These are phyloP conservation scores for Lepidium aucheri DNA, from an alignment of 345 rosid species.

Conservation along the genomic window DNA sequence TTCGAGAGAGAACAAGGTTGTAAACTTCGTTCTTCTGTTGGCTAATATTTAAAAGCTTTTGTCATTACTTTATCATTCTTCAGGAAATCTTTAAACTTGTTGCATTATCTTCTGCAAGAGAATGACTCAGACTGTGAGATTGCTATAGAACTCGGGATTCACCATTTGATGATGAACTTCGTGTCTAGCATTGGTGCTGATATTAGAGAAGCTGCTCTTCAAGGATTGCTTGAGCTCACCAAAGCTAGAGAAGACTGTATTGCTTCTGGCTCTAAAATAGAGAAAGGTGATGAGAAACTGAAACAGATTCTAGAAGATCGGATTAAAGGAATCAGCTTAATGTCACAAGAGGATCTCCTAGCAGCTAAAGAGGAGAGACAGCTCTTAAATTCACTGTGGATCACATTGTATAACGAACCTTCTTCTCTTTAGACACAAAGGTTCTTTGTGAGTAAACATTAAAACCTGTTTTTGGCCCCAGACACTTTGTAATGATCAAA, in stretches of 20 bases:
- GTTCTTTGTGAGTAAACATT: constrained; percentile 23
- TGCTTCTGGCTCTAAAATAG: constrained; percentile 22
- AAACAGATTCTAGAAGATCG: constrained; percentile 60
- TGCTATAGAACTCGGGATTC: constrained; percentile 52
- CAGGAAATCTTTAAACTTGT: constrained; percentile 89
- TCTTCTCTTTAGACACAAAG: constrained; percentile 49
- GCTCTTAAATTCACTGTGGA: constrained; percentile 70
- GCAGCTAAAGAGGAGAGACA: constrained; percentile 70
- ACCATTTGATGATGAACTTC: constrained; percentile 59
- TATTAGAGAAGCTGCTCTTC: constrained; percentile 72
- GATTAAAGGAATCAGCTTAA: constrained; percentile 42
- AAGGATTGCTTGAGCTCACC: constrained; percentile 58
- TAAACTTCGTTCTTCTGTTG: neutral
- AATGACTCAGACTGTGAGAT: constrained; percentile 49
- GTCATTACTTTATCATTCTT: neutral
- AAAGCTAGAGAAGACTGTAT: constrained; percentile 29
- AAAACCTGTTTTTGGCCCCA: too few relatives aligned
- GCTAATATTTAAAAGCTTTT: neutral
- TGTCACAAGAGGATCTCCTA: constrained; percentile 68
- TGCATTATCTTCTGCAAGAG: constrained; percentile 70
- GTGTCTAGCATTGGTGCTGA: constrained; percentile 59
- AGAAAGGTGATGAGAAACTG: constrained; percentile 42
- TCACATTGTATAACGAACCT: constrained; percentile 45
- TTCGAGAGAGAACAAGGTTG: neutral
- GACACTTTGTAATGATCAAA: too few relatives aligned